A percentile compares a stretch with the other conserved stretches of the same genome.
phyloP scores from a whole-genome alignment of 768 basidiomycete species.

The Calocera cornea region DNA sequence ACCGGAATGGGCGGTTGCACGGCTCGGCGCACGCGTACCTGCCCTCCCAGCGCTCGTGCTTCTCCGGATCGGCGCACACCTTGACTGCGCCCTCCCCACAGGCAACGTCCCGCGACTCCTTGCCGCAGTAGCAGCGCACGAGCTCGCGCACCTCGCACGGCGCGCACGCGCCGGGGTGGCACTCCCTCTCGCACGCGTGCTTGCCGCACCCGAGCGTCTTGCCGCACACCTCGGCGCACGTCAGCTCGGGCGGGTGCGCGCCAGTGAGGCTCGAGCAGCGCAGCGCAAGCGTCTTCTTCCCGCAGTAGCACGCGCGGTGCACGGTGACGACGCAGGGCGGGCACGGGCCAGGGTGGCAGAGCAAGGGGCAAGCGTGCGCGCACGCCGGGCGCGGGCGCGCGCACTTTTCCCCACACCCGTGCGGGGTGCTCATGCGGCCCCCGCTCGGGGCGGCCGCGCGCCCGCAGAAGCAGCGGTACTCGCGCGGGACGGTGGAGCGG shows the following conservation, averaged over 20 bases:
- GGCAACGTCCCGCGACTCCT: constrained; percentile 37
- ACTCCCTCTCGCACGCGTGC: constrained; percentile 55
- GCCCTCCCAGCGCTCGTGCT: constrained; percentile 48
- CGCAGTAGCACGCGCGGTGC: constrained; percentile 65
- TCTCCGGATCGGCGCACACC: constrained; percentile 27
- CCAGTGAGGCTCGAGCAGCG: constrained; percentile 37
- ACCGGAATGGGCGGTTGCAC: constrained; percentile 48
- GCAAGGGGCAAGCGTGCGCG: constrained; percentile 66
- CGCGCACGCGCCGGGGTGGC: constrained; percentile 66
- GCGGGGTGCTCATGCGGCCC: constrained; percentile 53
- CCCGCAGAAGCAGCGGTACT: constrained; percentile 70
- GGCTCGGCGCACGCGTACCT: constrained; percentile 40
- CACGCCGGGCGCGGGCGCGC: constrained; percentile 33
- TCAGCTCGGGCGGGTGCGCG: constrained; percentile 27
- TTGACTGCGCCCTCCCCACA: constrained; percentile 54
- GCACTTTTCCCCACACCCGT: constrained; percentile 31
- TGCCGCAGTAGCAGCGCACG: constrained; percentile 71
- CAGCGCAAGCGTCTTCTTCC: constrained; percentile 42
- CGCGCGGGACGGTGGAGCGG: constrained; percentile 44
- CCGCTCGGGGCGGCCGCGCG: constrained; percentile 59
- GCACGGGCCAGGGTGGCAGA: constrained; percentile 93
- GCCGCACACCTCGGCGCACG: constrained; percentile 42
- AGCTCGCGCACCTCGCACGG: constrained; percentile 44
- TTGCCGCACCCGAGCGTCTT: constrained; percentile 21
- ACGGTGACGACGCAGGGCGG: constrained; percentile 81